Base-by-base conservation (phyloP, 768 basidiomycete genomes). In the Mycena sanguinolenta region DNA sequence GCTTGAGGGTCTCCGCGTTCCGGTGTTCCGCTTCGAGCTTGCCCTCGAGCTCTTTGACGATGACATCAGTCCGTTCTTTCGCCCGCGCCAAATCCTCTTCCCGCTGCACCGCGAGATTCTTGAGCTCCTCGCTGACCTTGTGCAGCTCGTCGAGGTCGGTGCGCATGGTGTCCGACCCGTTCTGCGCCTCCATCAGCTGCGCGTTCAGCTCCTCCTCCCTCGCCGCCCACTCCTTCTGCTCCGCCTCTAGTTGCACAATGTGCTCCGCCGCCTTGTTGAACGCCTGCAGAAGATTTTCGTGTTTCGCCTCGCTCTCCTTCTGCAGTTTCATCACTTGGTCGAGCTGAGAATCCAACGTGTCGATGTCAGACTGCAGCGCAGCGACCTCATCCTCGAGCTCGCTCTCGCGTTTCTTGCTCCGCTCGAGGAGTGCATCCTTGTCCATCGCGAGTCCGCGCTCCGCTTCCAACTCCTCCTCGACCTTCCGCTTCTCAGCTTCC, bases 191-290 rank as follows among this genome's bases (percentile, higher is more conserved):
- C 59, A 84, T 82, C 12, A 94, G 80, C 62, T 91, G 87, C 28
- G 86, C 87, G 7, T 82, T 75, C 6, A 96, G 83, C 63, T 92
- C 92, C 0, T 77, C 79, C 78, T 98, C 96, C 59, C 89, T 84
- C 36, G 79, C 78, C 34, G 80, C 81, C 91, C 92, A 93, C 19
- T 87, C 86, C 65, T 89, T 87, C 76, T 93, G 90, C 74, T 95
- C 92, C 68, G 83, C 80, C 81, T 98, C 97, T 39, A 97, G 81
- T 0, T 91, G 87, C 9, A 94, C 91, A 30, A 97, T 88, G 77
- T 96, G 95, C 71, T 95, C 92, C 1, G 94, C 93, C 23, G 95
- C 95, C 73, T 95, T 86, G 60, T 95, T 92, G 77, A 96, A 95
- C 19, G 91, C 92, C 58, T 87, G 83, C 30, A 90, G 86, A 58